phyloP scores from a whole-genome alignment of 2,329 filamentous ascomycete genomes.

The Pseudofabraea citricarpa region DNA sequence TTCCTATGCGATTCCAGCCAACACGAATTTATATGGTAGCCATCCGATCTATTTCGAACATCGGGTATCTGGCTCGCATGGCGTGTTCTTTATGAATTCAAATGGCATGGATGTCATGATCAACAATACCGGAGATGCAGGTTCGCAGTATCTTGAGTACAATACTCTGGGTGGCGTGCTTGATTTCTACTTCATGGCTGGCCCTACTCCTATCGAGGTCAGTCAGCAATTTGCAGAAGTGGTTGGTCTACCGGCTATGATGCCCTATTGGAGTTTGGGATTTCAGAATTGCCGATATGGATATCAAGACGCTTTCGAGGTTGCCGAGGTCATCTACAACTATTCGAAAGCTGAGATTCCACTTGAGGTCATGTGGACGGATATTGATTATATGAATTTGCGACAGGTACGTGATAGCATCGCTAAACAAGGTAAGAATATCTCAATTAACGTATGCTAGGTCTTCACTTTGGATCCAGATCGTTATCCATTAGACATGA shows the following conservation, averaged over 20 bases:
- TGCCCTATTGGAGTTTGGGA: conserved; percentile 61
- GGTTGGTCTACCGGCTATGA: conserved; percentile 52
- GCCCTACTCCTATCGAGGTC: conserved; percentile 52
- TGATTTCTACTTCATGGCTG: conserved; percentile 65
- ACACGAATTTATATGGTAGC: conserved; percentile 57
- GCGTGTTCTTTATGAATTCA: conserved; percentile 67
- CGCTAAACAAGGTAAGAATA: background rate
- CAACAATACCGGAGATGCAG: conserved; percentile 47
- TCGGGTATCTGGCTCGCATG: conserved; percentile 49
- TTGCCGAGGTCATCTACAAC: conserved; percentile 64
- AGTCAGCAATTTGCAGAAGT: conserved; percentile 55
- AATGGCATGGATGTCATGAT: conserved; percentile 77
- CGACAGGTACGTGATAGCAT: conserved; percentile 32
- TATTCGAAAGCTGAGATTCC: conserved; percentile 62
- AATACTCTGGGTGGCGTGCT: conserved; percentile 73
- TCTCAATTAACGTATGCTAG: conserved; percentile 5
- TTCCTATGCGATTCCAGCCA: conserved; percentile 47
- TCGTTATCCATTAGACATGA: conserved; percentile 54
- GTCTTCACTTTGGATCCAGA: conserved; percentile 62
- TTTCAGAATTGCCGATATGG: conserved; percentile 62
- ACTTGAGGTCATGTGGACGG: conserved; percentile 65
- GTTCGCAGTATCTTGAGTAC: conserved; percentile 68
- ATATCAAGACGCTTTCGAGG: conserved; percentile 56
- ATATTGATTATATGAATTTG: conserved; percentile 56
- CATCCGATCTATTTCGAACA: conserved; percentile 64